Conservation (phyloP, 768 basidiomycete genomes). For the Flagelloscypha sp. region DNA sequence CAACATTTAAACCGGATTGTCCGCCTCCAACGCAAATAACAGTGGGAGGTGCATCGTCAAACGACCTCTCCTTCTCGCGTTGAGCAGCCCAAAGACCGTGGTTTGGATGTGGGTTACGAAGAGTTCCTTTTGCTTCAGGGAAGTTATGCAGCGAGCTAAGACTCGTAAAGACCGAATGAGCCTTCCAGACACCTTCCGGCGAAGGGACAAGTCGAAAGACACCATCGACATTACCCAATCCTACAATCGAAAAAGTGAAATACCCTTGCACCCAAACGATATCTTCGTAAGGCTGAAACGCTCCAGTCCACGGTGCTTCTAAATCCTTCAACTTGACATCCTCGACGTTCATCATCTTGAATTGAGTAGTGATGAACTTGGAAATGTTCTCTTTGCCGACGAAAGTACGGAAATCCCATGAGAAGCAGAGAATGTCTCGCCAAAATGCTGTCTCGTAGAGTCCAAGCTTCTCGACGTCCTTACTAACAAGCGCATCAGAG, state of each 20-base stretch:
- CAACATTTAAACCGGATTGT: conserved; percentile 47
- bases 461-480: too few relatives aligned
- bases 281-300: conserved; percentile 25
- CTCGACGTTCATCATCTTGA: conserved; percentile 12
- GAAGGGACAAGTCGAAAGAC: conserved; percentile 40
- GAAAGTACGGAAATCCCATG: conserved; percentile 58
- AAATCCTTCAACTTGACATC: background rate
- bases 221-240: conserved; percentile 29
- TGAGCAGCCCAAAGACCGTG: conserved; percentile 44
- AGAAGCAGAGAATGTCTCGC: conserved; percentile 55
- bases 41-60: conserved; percentile 35
- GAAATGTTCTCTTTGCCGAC: conserved; percentile 31
- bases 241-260: conserved; percentile 36
- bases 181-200: conserved; percentile 36
- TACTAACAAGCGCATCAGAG: conserved; percentile 13
- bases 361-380: conserved; percentile 39
- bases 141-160: conserved; percentile 41
- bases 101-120: conserved; percentile 29
- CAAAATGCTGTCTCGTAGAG: too few relatives aligned
- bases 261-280: conserved; percentile 34
- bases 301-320: conserved; percentile 7
- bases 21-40: conserved; percentile 47
- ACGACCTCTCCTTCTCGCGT: conserved; percentile 32
- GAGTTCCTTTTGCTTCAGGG: conserved; percentile 35
- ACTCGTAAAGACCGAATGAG: conserved; percentile 39